phyloP scores from a whole-genome alignment of 2,329 filamentous ascomycete genomes.

The Colletotrichum sojae region DNA sequence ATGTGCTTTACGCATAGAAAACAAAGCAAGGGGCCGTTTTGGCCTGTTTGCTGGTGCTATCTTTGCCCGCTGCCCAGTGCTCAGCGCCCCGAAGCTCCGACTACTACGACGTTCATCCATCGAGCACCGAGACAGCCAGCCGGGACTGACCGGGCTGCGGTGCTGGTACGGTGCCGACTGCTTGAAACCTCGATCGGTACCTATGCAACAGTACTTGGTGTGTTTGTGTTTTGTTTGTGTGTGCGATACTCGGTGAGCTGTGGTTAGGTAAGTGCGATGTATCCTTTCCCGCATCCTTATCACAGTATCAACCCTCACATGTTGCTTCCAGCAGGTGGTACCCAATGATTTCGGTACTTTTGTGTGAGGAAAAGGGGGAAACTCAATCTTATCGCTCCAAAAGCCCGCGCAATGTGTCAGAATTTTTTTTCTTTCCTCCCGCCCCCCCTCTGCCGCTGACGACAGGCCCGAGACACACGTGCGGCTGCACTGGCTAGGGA shows the following conservation, averaged over 20 bases:
- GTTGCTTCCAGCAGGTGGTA: no score
- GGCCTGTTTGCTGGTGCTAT: no score
- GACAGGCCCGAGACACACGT: conserved; percentile 8
- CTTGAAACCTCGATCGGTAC: conserved; percentile 13
- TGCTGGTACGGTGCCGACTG: conserved; percentile 5
- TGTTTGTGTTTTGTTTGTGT: background rate
- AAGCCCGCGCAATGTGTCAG: background rate
- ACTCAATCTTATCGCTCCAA: conserved; percentile 8
- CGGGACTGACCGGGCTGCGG: background rate
- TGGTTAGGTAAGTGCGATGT: no score
- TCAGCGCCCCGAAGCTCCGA: background rate
- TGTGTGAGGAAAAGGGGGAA: conserved; percentile 19
- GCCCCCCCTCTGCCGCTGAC: background rate
- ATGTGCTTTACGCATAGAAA: no score
- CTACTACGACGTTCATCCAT: background rate
- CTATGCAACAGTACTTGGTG: background rate
- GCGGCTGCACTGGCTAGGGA: background rate
- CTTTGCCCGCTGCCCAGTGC: no score
- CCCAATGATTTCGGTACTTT: no score
- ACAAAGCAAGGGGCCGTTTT: no score
- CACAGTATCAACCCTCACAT: no score
- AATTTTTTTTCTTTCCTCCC: conserved; percentile 1
- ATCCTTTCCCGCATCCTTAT: no score
- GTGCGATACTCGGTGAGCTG: no score
- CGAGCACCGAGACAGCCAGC: background rate